A percentile compares a stretch with the other conserved stretches of the same genome.
These are phyloP conservation scores for Tricholoma saponaceum DNA, from an alignment of 768 basidiomycete species.

Conservation along the genomic window DNA sequence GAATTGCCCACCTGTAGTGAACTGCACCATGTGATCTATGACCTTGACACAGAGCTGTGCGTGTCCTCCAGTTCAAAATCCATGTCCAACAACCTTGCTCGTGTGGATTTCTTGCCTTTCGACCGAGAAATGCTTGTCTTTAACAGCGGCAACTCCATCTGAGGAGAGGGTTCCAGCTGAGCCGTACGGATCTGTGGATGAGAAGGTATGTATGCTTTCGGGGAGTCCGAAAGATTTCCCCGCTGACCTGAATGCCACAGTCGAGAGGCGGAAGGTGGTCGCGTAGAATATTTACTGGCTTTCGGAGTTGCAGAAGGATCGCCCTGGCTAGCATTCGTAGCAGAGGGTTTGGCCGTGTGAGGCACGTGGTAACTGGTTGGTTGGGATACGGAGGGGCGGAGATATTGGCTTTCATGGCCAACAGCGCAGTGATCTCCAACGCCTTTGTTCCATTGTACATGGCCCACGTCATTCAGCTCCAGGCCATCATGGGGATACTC, in stretches of 20 bases:
- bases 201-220: conserved; percentile 26
- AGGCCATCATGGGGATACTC: conserved; percentile 32
- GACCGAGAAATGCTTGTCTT: not conserved
- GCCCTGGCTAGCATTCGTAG: not conserved
- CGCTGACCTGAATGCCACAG: conserved; percentile 14
- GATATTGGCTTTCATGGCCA: not conserved
- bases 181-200: conserved; percentile 39
- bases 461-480: conserved; percentile 39
- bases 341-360: not conserved
- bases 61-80: conserved; percentile 11
- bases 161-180: conserved; percentile 51
- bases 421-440: not conserved
- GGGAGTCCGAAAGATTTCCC: conserved; percentile 30
- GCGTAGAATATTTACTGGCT: not conserved
- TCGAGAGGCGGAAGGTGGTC: conserved; percentile 1
- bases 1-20: not conserved
- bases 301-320: conserved; percentile 13
- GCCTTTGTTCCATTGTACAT: conserved; percentile 7
- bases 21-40: not conserved
- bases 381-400: not conserved
- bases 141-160: conserved; percentile 42
- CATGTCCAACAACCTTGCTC: conserved; percentile 2
- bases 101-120: not conserved
- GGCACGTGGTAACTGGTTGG: not conserved
- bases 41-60: not conserved